These are phyloP conservation scores for Heliamphora pulchella DNA, from an alignment of 179 eudicot genomes.

Conservation along the genomic window DNA sequence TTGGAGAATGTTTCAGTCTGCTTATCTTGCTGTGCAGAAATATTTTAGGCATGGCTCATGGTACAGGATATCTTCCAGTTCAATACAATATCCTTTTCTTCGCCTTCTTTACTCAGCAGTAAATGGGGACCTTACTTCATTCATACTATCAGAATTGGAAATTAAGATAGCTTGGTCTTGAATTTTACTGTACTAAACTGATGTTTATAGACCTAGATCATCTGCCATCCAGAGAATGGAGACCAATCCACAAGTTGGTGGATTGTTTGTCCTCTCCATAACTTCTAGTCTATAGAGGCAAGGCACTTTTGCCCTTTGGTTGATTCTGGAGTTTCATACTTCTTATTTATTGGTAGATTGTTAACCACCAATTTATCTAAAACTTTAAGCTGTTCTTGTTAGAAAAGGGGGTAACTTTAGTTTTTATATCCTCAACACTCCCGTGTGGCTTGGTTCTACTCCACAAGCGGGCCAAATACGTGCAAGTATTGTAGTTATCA, in stretches of 20 bases:
- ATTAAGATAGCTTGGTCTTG: background rate
- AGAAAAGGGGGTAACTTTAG: too few species aligned
- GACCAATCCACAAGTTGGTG: background rate
- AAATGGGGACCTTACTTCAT: background rate
- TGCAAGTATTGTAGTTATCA: too few species aligned
- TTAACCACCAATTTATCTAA: too few species aligned
- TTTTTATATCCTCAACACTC: too few species aligned
- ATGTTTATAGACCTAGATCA: background rate
- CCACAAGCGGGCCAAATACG: too few species aligned
- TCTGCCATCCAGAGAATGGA: background rate
- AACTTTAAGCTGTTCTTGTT: too few species aligned
- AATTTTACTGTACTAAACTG: background rate
- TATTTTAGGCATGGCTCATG: slow-evolving; percentile 92
- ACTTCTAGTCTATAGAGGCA: background rate
- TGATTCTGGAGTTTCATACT: background rate
- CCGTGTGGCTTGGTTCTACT: too few species aligned
- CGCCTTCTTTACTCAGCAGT: background rate
- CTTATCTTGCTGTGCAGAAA: slow-evolving; percentile 86
- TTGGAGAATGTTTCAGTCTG: slow-evolving; percentile 97
- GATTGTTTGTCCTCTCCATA: background rate
- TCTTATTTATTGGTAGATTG: background rate
- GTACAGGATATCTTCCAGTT: slow-evolving; percentile 28
- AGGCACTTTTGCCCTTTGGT: background rate
- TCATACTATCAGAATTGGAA: background rate
- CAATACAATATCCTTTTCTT: background rate